Evolutionary conservation across 2,329 filamentous ascomycete species (phyloP), one percentile per base, ranked within the genome.

Genomic region (Pseudogymnoascus verrucosus): DNA sequence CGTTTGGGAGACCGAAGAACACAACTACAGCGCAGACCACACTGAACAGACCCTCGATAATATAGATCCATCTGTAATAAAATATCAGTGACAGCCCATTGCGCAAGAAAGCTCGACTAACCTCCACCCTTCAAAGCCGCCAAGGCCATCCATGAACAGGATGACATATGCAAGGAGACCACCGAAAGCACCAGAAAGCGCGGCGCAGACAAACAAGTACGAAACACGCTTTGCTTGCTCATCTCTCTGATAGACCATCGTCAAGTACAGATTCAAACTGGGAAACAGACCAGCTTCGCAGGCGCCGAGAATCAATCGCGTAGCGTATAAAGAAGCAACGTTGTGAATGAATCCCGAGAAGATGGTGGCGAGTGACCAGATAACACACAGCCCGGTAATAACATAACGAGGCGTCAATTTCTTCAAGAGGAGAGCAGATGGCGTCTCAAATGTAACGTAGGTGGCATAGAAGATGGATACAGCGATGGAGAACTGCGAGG

Each of bases 201-300:
- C 51, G 28, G 44, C 51, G 1, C 62, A 51, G 36, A 79, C 81
- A 61, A 81, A 77, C 65, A 79, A 77, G 61, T 80, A 77, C 0
- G 81, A 82, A 6, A 83, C 79, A 1, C 83, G 76, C 11, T 80
- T 77, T 1, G 79, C 80, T 16, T 80, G 75, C 70, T 85, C 82
- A 1, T 80, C 78, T 5, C 78, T 76, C 23, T 80, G 79, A 68
- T 84, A 84, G 78, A 81, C 83, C 67, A 83, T 82, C 3, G 78
- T 78, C 3, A 80, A 69, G 65, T 78, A 80, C 67, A 77, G 74
- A 23, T 79, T 78, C 12, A 80, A 71, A 0, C 78, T 77, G 0
- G 79, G 79, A 62, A 61, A 42, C 3, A 61, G 39, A 21, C 59
- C 59, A 28, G 34, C 59, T 5, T 61, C 59, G 5, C 34, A 61